These are phyloP conservation scores for Cornus controversa DNA, from an alignment of 148 eudicot genomes.

Conservation along the genomic window DNA sequence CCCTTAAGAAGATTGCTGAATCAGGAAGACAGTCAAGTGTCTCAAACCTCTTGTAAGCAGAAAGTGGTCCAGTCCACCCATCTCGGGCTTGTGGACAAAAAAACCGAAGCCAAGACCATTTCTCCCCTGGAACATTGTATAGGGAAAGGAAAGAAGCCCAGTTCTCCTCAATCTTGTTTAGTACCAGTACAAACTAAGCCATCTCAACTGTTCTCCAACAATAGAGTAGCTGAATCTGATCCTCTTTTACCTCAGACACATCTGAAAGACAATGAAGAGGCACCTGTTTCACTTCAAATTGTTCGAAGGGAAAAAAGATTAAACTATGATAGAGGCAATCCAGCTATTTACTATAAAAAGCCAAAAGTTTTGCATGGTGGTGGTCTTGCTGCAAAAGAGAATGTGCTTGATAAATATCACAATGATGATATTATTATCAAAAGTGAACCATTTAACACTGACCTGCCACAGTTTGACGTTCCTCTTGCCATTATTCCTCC, in stretches of 20 bases:
- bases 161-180: background rate
- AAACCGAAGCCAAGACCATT: background rate
- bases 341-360: background rate
- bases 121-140: background rate
- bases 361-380: background rate
- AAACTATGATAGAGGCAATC: background rate
- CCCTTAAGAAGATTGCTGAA: background rate
- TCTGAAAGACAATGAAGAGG: background rate
- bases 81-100: background rate
- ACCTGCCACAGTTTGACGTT: background rate
- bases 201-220: background rate
- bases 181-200: background rate
- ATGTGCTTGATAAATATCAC: background rate
- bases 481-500: conserved; percentile 7
- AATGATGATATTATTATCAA: background rate
- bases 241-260: background rate
- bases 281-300: background rate
- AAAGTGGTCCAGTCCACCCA: background rate
- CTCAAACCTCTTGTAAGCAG: background rate
- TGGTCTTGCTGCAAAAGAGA: background rate
- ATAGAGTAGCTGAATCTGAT: background rate
- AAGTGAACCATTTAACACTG: background rate
- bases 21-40: background rate
- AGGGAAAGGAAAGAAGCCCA: background rate
- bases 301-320: background rate